phyloP scores from a whole-genome alignment of 345 rosid species.

The Dovyalis caffra region DNA sequence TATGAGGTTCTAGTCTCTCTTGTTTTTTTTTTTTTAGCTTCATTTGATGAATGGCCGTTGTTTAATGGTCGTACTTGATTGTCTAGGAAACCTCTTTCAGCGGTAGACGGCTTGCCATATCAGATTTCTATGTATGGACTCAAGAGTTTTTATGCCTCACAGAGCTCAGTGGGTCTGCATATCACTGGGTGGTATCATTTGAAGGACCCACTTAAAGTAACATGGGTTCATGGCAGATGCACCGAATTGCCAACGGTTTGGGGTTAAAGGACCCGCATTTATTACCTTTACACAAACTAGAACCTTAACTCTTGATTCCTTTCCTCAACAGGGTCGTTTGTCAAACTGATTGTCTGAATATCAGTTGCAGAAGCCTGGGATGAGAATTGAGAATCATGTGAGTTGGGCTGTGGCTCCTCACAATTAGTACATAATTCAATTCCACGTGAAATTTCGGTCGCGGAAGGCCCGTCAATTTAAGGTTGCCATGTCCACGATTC shows the following conservation, averaged over 20 bases:
- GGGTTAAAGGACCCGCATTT: not conserved
- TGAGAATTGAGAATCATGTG: not conserved
- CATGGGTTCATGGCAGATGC: not conserved
- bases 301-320: not conserved
- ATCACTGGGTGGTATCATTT: constrained; percentile 5
- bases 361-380: not conserved
- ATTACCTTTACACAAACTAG: not conserved
- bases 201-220: not conserved
- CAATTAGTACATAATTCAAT: not conserved
- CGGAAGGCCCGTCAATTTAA: not conserved
- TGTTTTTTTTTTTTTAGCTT: constrained; percentile 1
- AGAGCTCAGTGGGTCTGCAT: not conserved
- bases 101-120: constrained; percentile 21
- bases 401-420: not conserved
- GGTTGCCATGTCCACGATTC: not conserved
- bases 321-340: not conserved
- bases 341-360: not conserved
- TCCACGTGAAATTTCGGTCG: not conserved
- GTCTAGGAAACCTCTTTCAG: constrained; percentile 17
- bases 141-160: constrained; percentile 3
- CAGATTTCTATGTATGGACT: constrained; percentile 8
- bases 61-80: constrained; percentile 22
- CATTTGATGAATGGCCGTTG: constrained; percentile 26
- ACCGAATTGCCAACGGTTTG: not conserved
- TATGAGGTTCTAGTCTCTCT: constrained; percentile 33